Conservation (phyloP, 768 basidiomycete species). For the Trametes punicea region DNA sequence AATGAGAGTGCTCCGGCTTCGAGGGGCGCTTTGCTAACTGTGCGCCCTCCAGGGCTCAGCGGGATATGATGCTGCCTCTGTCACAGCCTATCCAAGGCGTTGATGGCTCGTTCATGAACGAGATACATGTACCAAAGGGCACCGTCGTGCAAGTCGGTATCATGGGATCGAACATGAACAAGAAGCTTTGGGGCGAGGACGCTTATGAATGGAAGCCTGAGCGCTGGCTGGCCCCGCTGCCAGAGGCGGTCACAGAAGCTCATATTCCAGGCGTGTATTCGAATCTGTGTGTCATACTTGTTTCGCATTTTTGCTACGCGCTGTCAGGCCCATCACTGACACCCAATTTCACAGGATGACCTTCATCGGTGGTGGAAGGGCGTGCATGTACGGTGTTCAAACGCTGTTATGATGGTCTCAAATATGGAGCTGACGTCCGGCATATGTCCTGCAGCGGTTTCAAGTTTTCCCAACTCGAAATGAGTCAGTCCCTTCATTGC, state of each 20-base stretch:
- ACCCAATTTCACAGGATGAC: slow-evolving; percentile 27
- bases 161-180: slow-evolving; percentile 39
- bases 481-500: slow-evolving; percentile 14
- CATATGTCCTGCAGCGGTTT: slow-evolving; percentile 11
- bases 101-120: slow-evolving; percentile 19
- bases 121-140: slow-evolving; percentile 38
- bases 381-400: slow-evolving; percentile 28
- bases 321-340: too few relatives aligned
- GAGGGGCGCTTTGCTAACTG: not conserved
- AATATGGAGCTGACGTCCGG: not conserved
- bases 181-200: slow-evolving; percentile 42
- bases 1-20: too few relatives aligned
- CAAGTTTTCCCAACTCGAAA: slow-evolving; percentile 25
- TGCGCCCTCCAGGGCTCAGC: slow-evolving; percentile 20
- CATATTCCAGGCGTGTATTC: slow-evolving; percentile 24
- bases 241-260: slow-evolving; percentile 18
- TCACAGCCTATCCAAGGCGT: slow-evolving; percentile 21
- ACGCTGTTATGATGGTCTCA: not conserved
- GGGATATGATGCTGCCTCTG: slow-evolving; percentile 44
- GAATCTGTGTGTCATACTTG: slow-evolving; percentile 15
- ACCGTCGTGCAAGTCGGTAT: slow-evolving; percentile 39
- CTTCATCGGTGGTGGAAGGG: slow-evolving; percentile 29
- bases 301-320: not conserved
- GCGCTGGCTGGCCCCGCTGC: slow-evolving; percentile 37
- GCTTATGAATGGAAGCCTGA: slow-evolving; percentile 42